Evolutionary conservation across 164 flowering plant genomes (phyloP), one percentile per base, ranked within the genome.

Genomic region (Piper longum): DNA sequence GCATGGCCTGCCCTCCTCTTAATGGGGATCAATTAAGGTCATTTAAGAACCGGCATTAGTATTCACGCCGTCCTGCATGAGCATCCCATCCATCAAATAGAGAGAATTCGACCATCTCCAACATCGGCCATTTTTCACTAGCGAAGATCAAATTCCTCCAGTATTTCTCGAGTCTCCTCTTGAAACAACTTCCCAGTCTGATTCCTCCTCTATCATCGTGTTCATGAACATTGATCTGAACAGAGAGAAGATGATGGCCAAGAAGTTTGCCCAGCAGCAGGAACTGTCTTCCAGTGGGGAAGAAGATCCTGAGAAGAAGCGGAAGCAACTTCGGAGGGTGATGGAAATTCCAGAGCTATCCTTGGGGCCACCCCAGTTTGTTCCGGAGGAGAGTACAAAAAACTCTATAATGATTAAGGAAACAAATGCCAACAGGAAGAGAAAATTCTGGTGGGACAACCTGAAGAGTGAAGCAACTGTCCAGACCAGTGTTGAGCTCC

Each of bases 261-360:
- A 64, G 56, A 62, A 68, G 42, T 61, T 67, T 57, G 12, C 65
- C 14, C 71, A 59, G 11, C 64, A 62, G 43, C 62, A 57, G 44
- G 67, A 64, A 43, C n/a, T 64, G 17, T 42, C 61, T 43, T 57
- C 57, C 18, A 41, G 19, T 8, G 16, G 2, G 39, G 45, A 64
- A 43, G 54, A 42, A 17, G 61, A 19, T 13, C n/a, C 19, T 41
- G 51, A 42, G 59, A 60, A 42, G 41, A 60, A 54, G 43, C 40
- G 6, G 57, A 41, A 54, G 58, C 16, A 54, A 16, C 4, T 41
- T 4, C 55, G 66, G 57, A 40, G 54, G 61, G 56, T 59, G 16
- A 74, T 74, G 81, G 83, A 81, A 16, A 59, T 70, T 54, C 77
- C 85, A 0, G 81, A 79, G 68, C 80, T 85, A 6, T 78, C 85